These are phyloP conservation scores for Lactuca sativa DNA, from an alignment of 129 eudicot genomes.

Conservation along the genomic window DNA sequence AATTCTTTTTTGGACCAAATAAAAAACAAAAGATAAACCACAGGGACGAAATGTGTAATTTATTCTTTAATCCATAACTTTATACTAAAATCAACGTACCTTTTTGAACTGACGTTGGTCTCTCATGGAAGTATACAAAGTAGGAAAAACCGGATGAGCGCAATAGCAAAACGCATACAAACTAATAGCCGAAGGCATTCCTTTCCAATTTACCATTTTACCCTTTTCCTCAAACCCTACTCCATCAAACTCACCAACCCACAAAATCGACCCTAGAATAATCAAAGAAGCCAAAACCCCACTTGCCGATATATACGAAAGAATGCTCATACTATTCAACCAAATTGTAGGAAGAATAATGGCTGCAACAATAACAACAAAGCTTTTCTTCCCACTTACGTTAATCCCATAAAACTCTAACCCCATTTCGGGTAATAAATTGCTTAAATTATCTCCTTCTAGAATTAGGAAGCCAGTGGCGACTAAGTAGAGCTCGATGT, in stretches of 20 bases:
- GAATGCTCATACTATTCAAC: constrained; percentile 75
- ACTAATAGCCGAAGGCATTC: constrained; percentile 83
- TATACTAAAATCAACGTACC: constrained; percentile 39
- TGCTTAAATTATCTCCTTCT: constrained; percentile 82
- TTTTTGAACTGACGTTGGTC: constrained; percentile 61
- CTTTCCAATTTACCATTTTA: constrained; percentile 43
- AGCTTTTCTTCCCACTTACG: constrained; percentile 57
- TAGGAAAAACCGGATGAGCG: constrained; percentile 96
- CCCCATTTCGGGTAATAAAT: constrained; percentile 54
- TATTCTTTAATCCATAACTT: background rate
- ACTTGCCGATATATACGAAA: constrained; percentile 79
- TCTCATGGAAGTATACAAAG: constrained; percentile 84
- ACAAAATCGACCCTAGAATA: constrained; percentile 62
- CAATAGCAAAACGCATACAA: constrained; percentile 88
- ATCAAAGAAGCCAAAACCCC: constrained; percentile 81
- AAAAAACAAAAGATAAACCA: background rate
- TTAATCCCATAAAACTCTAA: constrained; percentile 46
- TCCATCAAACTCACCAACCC: constrained; percentile 84
- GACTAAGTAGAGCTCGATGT: constrained; percentile 76
- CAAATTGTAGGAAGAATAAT: constrained; percentile 72
- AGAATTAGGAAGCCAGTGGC: constrained; percentile 87
- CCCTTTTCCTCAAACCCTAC: constrained; percentile 72
- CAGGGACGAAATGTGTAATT: background rate
- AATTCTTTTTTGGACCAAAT: background rate
- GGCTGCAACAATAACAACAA: constrained; percentile 66